Percentiles rank a stretch among this genome's conserved stretches.
Evolutionary conservation across 2,329 filamentous ascomycete species (phyloP).

Genomic region (Aureobasidium sp.): DNA sequence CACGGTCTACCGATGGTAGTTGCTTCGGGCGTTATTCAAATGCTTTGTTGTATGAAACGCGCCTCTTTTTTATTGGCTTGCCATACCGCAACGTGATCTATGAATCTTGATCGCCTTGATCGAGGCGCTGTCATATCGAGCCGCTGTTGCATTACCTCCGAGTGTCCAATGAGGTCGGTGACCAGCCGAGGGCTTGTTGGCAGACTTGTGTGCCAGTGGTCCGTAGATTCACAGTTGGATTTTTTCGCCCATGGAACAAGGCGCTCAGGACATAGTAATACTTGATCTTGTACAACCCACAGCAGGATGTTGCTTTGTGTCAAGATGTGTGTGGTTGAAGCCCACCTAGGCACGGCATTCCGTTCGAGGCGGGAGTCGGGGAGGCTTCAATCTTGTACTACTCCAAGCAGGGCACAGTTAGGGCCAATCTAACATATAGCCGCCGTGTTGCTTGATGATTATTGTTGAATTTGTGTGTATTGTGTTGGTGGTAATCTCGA

Average conservation of each 20-base stretch:
- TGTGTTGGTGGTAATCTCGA: background rate
- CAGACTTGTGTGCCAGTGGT: background rate
- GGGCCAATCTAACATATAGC: background rate
- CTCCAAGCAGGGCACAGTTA: background rate
- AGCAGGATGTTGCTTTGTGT: background rate
- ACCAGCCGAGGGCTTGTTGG: constrained; percentile 1
- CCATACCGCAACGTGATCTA: background rate
- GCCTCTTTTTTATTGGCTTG: background rate
- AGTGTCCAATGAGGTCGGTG: background rate
- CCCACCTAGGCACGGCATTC: background rate
- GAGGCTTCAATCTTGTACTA: background rate
- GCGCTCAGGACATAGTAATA: background rate
- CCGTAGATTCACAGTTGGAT: background rate
- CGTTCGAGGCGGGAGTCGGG: background rate
- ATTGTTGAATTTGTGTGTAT: background rate
- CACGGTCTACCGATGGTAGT: background rate
- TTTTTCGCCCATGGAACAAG: background rate
- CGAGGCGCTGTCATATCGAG: background rate
- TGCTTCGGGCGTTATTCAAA: background rate
- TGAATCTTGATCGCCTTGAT: background rate
- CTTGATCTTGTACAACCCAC: background rate
- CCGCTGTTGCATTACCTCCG: background rate
- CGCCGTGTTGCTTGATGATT: background rate
- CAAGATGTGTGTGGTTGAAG: background rate
- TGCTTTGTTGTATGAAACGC: background rate